phyloP scores from a whole-genome alignment of 192 early-diverging fungal species.

The Allomyces macrogynus region DNA sequence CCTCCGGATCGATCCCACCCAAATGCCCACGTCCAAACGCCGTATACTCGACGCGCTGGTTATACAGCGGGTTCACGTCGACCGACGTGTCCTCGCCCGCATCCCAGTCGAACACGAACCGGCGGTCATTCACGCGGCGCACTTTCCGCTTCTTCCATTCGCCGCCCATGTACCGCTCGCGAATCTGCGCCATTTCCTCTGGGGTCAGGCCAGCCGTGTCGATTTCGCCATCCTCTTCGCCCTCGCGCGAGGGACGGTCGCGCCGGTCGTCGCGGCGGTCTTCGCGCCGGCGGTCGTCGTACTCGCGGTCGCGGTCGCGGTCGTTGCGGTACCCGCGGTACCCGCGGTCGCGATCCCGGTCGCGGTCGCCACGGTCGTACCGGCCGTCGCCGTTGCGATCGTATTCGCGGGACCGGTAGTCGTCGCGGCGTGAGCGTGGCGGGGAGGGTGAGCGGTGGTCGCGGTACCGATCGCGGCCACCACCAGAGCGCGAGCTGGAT shows the following conservation, averaged over 20 bases:
- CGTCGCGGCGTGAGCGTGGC: slow-evolving; percentile 7
- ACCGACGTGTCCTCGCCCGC: slow-evolving; percentile 83
- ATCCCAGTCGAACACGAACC: slow-evolving; percentile 97
- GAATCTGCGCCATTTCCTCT: slow-evolving; percentile 3
- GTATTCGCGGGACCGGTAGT: slow-evolving; percentile 4
- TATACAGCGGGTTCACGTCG: slow-evolving; percentile 81
- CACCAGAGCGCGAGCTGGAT: no score
- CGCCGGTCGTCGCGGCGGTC: slow-evolving; percentile 5
- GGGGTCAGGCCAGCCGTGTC: slow-evolving; percentile 1
- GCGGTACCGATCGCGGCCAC: no score
- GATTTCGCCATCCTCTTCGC: slow-evolving; percentile 6
- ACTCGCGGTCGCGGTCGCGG: slow-evolving; percentile 8
- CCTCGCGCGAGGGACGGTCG: slow-evolving; percentile 10
- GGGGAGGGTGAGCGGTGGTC: no score
- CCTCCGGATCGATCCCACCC: slow-evolving; percentile 65
- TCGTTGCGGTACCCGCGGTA: slow-evolving; percentile 1
- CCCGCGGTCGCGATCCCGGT: slow-evolving; percentile 1
- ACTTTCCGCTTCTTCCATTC: slow-evolving; percentile 52
- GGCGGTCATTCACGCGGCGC: slow-evolving; percentile 73
- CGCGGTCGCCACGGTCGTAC: slow-evolving; percentile 1
- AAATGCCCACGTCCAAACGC: slow-evolving; percentile 77
- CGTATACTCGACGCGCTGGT: slow-evolving; percentile 38
- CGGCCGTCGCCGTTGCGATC: slow-evolving; percentile 1
- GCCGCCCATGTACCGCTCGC: slow-evolving; percentile 68
- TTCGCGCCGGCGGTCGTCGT: slow-evolving; percentile 3